phyloP scores from a whole-genome alignment of 257 asterid genomes.

The Solanum commersonii region DNA sequence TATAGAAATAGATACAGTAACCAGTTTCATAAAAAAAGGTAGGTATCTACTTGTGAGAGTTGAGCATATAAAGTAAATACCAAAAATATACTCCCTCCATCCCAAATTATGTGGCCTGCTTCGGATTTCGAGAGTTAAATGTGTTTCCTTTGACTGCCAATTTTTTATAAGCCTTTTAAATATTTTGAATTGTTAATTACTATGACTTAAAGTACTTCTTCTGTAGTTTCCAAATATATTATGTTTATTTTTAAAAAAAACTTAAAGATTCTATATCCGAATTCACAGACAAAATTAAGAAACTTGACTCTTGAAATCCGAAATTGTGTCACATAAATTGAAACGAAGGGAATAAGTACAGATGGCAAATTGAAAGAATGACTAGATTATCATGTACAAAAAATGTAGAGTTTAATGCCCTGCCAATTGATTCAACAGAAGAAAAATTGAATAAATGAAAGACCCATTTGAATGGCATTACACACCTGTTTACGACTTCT shows the following conservation, averaged over 20 bases:
- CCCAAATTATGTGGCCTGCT: not conserved
- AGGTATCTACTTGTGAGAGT: not conserved
- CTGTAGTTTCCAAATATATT: not conserved
- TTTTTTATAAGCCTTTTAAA: not conserved
- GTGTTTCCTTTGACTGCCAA: not conserved
- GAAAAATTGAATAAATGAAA: not conserved
- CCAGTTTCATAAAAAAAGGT: not conserved
- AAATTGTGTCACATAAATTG: not conserved
- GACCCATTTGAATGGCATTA: not conserved
- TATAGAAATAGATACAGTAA: not conserved
- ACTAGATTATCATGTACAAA: not conserved
- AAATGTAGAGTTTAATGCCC: not conserved
- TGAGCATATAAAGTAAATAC: not conserved
- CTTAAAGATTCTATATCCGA: not conserved
- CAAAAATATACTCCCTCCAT: not conserved
- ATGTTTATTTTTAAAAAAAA: not conserved
- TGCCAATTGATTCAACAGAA: slow-evolving; percentile 1
- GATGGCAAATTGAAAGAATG: not conserved
- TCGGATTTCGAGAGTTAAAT: not conserved
- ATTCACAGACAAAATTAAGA: not conserved
- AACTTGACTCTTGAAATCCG: not conserved
- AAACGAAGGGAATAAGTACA: not conserved
- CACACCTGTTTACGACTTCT: slow-evolving; percentile 88
- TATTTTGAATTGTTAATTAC: not conserved
- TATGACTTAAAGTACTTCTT: not conserved